Evolutionary conservation across 768 basidiomycete species (phyloP), one percentile per base, ranked within the genome.

Genomic region (Thelephora ganbajun): DNA sequence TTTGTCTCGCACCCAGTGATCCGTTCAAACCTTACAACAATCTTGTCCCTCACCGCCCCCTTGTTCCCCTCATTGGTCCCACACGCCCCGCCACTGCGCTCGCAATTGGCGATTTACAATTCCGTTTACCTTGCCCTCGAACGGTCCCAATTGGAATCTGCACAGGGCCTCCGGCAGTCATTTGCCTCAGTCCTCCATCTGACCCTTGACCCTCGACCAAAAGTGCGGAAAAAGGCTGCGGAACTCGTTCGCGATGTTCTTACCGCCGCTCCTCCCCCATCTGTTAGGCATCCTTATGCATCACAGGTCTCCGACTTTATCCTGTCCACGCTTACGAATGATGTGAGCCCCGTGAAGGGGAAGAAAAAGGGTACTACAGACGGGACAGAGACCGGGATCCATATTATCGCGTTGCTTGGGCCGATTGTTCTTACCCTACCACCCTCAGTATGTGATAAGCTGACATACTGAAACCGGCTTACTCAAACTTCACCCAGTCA

Each of bases 171-270:
- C 43, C 80, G 86, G 35, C 87, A 93, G 60, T 72, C 81, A 2
- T 97, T 92, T 69, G 82, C 84, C 39, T 81, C 86, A 34, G 69
- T 96, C 46, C 67, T 98, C 36, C 83, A 87, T 43, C 66, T 96
- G 43, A 81, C 78, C 54, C 70, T 90, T 39, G 96, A 99, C 65
- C 74, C 81, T 3, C 70, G 96, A 45, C 96, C 96, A 16, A 97
- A 98, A 68, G 91, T 99, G 46, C 79, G 96, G 48, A 92, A 77
- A 63, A 79, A 83, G 59, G 92, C 93, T 19, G 81, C 83, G 42
- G 93, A 97, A 57, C 75, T 85, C 16, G 74, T 99, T 30, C 75
- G 73, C 56, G 83, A 87, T 54, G 71, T 91, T 3, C 69, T 99
- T 33, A 69, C 73, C 13, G 70, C 70, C 20, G 90, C 92, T 7